Conservation (phyloP, 2,329 filamentous ascomycete genomes). For the Fusarium sp. region DNA sequence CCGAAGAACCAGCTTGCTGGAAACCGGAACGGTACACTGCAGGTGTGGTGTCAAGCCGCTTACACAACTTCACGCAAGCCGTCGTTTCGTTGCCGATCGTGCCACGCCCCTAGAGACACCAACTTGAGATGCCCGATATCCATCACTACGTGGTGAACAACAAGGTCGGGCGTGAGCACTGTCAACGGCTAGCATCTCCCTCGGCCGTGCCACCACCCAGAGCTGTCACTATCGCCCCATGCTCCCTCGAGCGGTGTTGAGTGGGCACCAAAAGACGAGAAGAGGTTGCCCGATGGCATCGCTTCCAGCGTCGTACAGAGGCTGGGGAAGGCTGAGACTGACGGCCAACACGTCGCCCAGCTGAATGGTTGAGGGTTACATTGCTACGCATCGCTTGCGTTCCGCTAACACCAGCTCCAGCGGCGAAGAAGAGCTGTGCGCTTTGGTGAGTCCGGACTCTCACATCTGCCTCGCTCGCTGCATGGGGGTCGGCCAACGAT, state of each 20-base stretch:
- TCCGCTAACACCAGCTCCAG: slow-evolving; percentile 19
- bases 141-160: slow-evolving; percentile 4
- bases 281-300: slow-evolving; percentile 5
- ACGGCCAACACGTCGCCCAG: slow-evolving; percentile 9
- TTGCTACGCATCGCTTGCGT: slow-evolving; percentile 15
- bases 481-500: slow-evolving; percentile 12
- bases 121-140: slow-evolving; percentile 31
- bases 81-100: slow-evolving; percentile 34
- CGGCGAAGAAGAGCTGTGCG: slow-evolving; percentile 10
- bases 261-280: neutral
- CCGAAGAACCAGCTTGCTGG: slow-evolving; percentile 34
- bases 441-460: slow-evolving; percentile 9
- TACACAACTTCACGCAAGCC: slow-evolving; percentile 37
- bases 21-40: slow-evolving; percentile 24
- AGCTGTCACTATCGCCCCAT: slow-evolving; percentile 24
- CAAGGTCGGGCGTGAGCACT: slow-evolving; percentile 25
- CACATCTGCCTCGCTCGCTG: slow-evolving; percentile 18
- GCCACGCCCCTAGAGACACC: slow-evolving; percentile 25
- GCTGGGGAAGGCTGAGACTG: slow-evolving; percentile 15
- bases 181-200: slow-evolving; percentile 19
- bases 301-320: slow-evolving; percentile 10
- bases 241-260: neutral
- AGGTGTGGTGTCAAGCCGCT: slow-evolving; percentile 33
- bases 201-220: slow-evolving; percentile 22
- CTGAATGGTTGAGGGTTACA: slow-evolving; percentile 28